Evolutionary conservation across 2,329 filamentous ascomycete genomes (phyloP).

Genomic region (Dothistroma septosporum): DNA sequence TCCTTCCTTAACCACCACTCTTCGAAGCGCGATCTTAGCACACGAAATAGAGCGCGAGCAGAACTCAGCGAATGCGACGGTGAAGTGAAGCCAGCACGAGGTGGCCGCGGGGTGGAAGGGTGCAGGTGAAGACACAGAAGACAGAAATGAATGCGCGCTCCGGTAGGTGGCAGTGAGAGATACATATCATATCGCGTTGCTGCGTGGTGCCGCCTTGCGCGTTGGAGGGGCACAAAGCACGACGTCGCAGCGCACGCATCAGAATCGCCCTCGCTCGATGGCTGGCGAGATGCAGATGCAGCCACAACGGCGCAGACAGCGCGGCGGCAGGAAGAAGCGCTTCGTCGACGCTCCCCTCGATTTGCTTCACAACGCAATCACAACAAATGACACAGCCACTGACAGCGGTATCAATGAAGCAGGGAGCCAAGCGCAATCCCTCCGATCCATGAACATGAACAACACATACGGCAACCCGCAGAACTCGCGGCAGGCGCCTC

Average conservation of each 20-base stretch:
- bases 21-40: background rate
- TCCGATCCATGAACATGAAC: slow-evolving; percentile 51
- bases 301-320: slow-evolving; percentile 1
- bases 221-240: background rate
- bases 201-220: background rate
- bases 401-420: slow-evolving; percentile 17
- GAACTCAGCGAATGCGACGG: slow-evolving; percentile 1
- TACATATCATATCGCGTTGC: background rate
- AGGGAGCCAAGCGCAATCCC: slow-evolving; percentile 36
- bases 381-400: slow-evolving; percentile 12
- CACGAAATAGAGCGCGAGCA: background rate
- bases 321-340: slow-evolving; percentile 5
- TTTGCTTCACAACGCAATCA: background rate
- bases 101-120: background rate
- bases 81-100: slow-evolving; percentile 2
- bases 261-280: background rate
- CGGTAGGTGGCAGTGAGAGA: slow-evolving; percentile 2
- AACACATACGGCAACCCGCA: slow-evolving; percentile 45
- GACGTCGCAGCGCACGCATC: background rate
- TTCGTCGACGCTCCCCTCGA: slow-evolving; percentile 4
- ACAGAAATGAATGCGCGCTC: slow-evolving; percentile 9
- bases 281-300: slow-evolving; percentile 6
- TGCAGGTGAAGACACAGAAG: background rate
- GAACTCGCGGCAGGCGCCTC: slow-evolving; percentile 25
- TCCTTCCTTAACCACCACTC: background rate